A percentile compares a stretch with the other conserved stretches of the same genome.
Conservation (phyloP, 768 basidiomycete genomes). For the Pisolithus orientalis region DNA sequence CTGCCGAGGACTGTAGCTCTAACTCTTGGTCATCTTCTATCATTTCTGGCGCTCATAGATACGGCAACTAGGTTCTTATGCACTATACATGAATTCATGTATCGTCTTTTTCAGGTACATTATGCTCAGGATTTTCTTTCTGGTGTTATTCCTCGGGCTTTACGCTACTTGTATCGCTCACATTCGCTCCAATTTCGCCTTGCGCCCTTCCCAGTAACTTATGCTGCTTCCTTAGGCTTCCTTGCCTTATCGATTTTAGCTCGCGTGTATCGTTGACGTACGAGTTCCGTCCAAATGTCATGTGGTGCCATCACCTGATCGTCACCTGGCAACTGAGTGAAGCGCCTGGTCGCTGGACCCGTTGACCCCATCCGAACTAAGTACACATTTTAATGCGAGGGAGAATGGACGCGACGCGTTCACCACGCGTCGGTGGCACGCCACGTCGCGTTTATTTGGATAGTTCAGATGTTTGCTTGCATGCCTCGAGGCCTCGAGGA, state of each 20-base stretch:
- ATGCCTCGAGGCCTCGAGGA: constrained; percentile 2
- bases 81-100: constrained; percentile 18
- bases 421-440: not conserved
- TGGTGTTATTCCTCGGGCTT: not conserved
- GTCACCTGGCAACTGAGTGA: not conserved
- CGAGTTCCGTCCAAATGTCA: constrained; percentile 16
- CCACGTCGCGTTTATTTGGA: not conserved
- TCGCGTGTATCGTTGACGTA: constrained; percentile 14
- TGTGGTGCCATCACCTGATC: constrained; percentile 3
- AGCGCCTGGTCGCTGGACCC: not conserved
- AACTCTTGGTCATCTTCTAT: not conserved
- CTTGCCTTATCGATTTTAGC: constrained; percentile 1
- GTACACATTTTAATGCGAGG: too few species aligned
- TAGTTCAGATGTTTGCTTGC: not conserved
- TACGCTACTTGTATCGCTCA: constrained; percentile 3
- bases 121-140: not conserved
- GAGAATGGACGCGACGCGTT: not conserved
- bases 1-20: constrained; percentile 1
- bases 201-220: constrained; percentile 14
- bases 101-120: constrained; percentile 20
- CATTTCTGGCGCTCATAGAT: constrained; percentile 15
- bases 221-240: constrained; percentile 13
- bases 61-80: constrained; percentile 9
- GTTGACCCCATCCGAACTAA: too few species aligned
- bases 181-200: constrained; percentile 1